Evolutionary conservation across 1,284 basidiomycete species (phyloP), one percentile per base, ranked within the genome.

Genomic region (Microbotryum violaceum): DNA sequence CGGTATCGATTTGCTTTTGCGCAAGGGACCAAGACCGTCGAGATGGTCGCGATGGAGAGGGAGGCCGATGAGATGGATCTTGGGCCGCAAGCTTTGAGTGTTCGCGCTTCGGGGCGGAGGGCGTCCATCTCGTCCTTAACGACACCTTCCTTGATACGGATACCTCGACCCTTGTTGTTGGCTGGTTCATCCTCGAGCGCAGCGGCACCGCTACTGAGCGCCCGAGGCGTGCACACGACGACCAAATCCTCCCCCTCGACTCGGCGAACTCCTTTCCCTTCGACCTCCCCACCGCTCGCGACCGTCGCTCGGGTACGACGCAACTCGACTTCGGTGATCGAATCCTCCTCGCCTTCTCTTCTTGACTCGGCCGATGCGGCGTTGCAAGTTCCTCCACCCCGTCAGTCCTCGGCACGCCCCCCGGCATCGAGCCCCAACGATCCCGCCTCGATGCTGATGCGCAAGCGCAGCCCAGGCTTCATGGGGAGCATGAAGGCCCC

Each of bases 31-130:
- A 49, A 49, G 37, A 61, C 55, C 20, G 49, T 46, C 2, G 54
- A 62, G 49, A 21, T 33, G 31, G 18, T 51, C 44, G 12, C 29
- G 20, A 47, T 44, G 29, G 61, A 65, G 48, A 29, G 44, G 31
- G 66, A 65, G 48, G 61, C 61, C 45, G 58, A 63, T 50, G 57
- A 65, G 60, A 37, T 65, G 42, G 66, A 68, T 49, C 21, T 64
- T 16, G 65, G 57, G 20, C 46, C 46, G n/a, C 56, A 46, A 44
- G 42, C 37, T 6, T 44, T 52, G 20, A 27, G 44, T 31, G 63
- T 63, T 21, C 47, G 57, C 4, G 48, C 29, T 23, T 60, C 62
- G 6, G 49, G 65, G 3, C 47, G 66, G 20, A 18, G 66, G 6
- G 66, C 66, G 49, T 60, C 57, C 49, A 57, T 65, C 14, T 63